These are phyloP conservation scores for Fusarium cyanostomum DNA, from an alignment of 2,329 filamentous ascomycete genomes.

Conservation along the genomic window DNA sequence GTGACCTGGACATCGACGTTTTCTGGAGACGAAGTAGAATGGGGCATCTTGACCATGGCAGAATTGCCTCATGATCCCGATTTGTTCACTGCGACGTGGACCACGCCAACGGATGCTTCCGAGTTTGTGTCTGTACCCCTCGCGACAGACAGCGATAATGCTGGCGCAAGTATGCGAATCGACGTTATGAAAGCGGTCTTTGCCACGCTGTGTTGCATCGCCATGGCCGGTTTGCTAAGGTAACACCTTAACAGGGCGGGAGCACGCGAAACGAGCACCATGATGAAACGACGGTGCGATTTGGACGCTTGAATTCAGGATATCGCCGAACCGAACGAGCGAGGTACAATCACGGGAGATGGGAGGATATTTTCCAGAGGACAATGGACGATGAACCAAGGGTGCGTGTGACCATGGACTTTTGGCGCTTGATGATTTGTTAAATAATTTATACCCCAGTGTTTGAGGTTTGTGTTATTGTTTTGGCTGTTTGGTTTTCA, in stretches of 20 bases:
- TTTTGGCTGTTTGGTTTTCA: neutral
- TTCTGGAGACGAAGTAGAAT: constrained; percentile 52
- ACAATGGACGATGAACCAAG: neutral
- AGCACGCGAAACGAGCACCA: neutral
- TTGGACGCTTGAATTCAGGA: neutral
- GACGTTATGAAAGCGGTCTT: neutral
- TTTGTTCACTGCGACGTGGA: constrained; percentile 35
- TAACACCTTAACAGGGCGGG: neutral
- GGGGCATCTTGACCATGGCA: constrained; percentile 57
- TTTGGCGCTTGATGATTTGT: neutral
- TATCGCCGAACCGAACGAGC: neutral
- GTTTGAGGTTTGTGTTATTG: neutral
- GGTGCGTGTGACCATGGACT: too few species aligned
- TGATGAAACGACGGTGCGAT: neutral
- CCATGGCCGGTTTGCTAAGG: constrained; percentile 12
- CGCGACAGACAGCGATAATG: constrained; percentile 21
- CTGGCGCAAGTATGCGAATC: neutral
- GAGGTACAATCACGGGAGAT: neutral
- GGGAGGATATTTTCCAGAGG: too few species aligned
- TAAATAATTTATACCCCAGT: neutral
- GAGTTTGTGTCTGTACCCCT: constrained; percentile 28
- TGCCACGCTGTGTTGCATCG: constrained; percentile 2
- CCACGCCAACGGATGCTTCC: constrained; percentile 26
- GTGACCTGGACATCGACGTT: constrained; percentile 58
- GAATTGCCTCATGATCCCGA: constrained; percentile 48